Evolutionary conservation across 2,329 filamentous ascomycete genomes (phyloP).

Genomic region (Xylaria polymorpha): DNA sequence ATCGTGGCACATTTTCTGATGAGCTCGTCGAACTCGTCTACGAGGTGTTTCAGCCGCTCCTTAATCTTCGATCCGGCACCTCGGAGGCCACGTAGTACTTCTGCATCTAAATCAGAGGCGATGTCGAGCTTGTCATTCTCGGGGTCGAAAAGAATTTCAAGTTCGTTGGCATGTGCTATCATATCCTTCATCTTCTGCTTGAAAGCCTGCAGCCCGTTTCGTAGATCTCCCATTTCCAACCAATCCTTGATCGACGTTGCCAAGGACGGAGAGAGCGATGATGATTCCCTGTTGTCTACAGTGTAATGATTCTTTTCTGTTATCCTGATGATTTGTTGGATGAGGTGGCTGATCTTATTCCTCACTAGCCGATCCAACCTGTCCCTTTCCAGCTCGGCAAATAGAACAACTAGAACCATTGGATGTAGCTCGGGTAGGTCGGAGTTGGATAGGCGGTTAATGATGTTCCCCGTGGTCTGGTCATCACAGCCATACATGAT

Average conservation of each 20-base stretch:
- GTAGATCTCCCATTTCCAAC: slow-evolving; percentile 24
- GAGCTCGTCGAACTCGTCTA: slow-evolving; percentile 47
- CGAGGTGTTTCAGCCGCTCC: slow-evolving; percentile 42
- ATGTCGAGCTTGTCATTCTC: neutral
- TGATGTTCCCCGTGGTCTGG: slow-evolving; percentile 26
- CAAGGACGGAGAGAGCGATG: slow-evolving; percentile 5
- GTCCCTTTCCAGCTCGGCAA: slow-evolving; percentile 42
- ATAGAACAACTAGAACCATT: slow-evolving; percentile 37
- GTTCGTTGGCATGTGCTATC: slow-evolving; percentile 24
- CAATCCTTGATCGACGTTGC: slow-evolving; percentile 23
- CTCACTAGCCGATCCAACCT: slow-evolving; percentile 29
- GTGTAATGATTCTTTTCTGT: slow-evolving; percentile 19
- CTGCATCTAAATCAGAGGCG: neutral
- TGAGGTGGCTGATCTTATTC: slow-evolving; percentile 28
- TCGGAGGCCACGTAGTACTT: neutral
- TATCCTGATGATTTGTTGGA: slow-evolving; percentile 37
- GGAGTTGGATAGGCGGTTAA: slow-evolving; percentile 25
- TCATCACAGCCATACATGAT: slow-evolving; percentile 42
- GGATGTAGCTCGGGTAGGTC: slow-evolving; percentile 34
- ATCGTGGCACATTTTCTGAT: slow-evolving; percentile 47
- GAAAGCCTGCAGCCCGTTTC: slow-evolving; percentile 26
- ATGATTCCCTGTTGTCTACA: neutral
- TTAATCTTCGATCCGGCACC: slow-evolving; percentile 36
- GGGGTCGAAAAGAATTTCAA: slow-evolving; percentile 16
- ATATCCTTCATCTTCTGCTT: slow-evolving; percentile 28